Percentiles rank a stretch among this genome's conserved stretches.
Evolutionary conservation across 2,329 filamentous ascomycete genomes (phyloP).

Genomic region (Aspergillus glaucus): DNA sequence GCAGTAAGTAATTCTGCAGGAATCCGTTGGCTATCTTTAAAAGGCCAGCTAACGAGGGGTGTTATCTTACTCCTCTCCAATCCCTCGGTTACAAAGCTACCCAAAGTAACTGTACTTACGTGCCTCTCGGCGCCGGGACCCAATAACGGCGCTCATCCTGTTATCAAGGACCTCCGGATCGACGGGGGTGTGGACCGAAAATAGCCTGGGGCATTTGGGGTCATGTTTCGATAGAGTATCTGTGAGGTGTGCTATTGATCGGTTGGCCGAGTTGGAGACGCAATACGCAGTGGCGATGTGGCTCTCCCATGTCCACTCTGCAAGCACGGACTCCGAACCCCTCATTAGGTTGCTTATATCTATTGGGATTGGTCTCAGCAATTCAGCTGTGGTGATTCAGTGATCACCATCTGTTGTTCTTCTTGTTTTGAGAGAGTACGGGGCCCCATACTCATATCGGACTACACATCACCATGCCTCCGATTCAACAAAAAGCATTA

Average conservation of each 20-base stretch:
- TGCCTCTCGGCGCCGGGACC: neutral
- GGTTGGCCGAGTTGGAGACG: neutral
- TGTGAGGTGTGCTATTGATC: neutral
- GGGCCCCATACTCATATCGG: neutral
- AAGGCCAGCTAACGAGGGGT: neutral
- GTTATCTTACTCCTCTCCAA: neutral
- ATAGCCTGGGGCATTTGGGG: neutral
- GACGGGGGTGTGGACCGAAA: neutral
- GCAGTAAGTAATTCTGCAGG: neutral
- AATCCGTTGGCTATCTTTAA: neutral
- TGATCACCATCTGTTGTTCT: neutral
- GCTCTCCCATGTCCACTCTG: neutral
- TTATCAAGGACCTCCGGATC: neutral
- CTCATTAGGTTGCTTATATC: neutral
- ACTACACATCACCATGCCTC: conserved; percentile 33
- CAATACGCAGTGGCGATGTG: neutral
- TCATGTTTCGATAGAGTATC: neutral
- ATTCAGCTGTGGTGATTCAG: too few relatives aligned
- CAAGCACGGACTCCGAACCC: neutral
- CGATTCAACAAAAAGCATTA: conserved; percentile 47
- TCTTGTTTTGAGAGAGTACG: neutral
- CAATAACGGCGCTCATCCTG: neutral
- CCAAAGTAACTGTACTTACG: neutral
- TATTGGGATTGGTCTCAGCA: neutral
- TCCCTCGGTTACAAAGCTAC: neutral